Evolutionary conservation across 116 monocot genomes (phyloP).

Genomic region (Posidonia oceanica): DNA sequence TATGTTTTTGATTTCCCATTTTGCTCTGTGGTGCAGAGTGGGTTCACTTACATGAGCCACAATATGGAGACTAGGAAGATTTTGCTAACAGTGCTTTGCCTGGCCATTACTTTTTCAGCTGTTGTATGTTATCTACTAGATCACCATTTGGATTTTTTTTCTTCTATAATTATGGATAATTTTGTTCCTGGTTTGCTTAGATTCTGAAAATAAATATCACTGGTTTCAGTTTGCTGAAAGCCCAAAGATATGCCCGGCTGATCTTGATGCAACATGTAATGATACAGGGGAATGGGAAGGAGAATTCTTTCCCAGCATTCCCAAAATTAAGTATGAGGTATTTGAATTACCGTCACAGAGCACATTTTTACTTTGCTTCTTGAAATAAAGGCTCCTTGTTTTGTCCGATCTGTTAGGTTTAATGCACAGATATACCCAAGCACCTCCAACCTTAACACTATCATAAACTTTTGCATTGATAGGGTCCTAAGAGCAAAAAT

Average conservation of each 20-base stretch:
- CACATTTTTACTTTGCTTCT: too few species aligned
- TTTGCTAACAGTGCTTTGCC: conserved; percentile 2
- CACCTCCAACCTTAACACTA: background rate
- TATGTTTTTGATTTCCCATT: too few species aligned
- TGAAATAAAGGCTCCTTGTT: too few species aligned
- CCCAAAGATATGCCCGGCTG: conserved; percentile 51
- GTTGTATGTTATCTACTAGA: conserved; percentile 9
- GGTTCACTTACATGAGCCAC: background rate
- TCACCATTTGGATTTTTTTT: conserved; percentile 2
- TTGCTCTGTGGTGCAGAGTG: too few species aligned
- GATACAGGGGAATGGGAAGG: conserved; percentile 59
- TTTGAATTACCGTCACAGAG: background rate
- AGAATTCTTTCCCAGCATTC: conserved; percentile 87
- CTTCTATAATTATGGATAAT: background rate
- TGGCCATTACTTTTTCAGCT: background rate
- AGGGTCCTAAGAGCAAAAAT: conserved; percentile 93
- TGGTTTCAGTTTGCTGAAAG: conserved; percentile 24
- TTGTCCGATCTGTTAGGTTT: too few species aligned
- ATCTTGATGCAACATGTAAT: conserved; percentile 39
- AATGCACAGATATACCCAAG: too few species aligned
- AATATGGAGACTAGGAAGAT: conserved; percentile 11
- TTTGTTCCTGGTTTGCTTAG: background rate
- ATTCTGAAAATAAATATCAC: background rate
- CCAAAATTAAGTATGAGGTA: conserved; percentile 98
- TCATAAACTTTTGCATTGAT: background rate